Evolutionary conservation across 768 basidiomycete genomes (phyloP).

Genomic region (Suillus paluster): DNA sequence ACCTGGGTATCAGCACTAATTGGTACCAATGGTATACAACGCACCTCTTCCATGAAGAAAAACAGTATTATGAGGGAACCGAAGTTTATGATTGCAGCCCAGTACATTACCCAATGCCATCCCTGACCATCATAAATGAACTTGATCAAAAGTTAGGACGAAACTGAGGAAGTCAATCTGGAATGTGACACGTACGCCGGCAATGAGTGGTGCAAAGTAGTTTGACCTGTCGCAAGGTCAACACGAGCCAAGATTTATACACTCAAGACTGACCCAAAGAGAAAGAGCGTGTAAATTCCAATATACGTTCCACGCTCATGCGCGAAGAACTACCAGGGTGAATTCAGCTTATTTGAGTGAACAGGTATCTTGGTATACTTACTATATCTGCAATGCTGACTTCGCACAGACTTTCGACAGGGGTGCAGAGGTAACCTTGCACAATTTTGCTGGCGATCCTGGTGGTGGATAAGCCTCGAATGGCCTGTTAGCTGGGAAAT

Average conservation of each 20-base stretch:
- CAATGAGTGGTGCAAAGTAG: conserved; percentile 25
- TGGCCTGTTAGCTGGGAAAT: background rate
- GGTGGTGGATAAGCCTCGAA: background rate
- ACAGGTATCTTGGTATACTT: background rate
- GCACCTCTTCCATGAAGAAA: conserved; percentile 25
- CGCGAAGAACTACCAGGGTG: conserved; percentile 19
- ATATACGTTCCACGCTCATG: conserved; percentile 25
- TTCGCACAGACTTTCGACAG: conserved; percentile 26
- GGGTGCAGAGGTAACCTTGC: conserved; percentile 25
- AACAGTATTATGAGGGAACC: conserved; percentile 19
- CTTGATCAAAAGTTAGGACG: conserved; percentile 10
- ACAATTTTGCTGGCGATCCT: conserved; percentile 26
- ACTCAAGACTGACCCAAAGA: conserved; percentile 19
- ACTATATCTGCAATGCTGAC: conserved; percentile 24
- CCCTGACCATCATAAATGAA: conserved; percentile 25
- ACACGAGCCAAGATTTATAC: background rate
- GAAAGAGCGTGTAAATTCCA: conserved; percentile 22
- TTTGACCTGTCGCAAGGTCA: conserved; percentile 19
- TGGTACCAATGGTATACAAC: background rate
- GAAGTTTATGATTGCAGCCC: conserved; percentile 26
- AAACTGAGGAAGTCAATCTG: background rate
- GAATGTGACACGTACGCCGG: conserved; percentile 17
- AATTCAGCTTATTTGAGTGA: conserved; percentile 3
- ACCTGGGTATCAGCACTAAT: background rate
- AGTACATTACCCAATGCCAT: conserved; percentile 28